Evolutionary conservation across 2,329 filamentous ascomycete species (phyloP).

Genomic region (Podosphaera aphanis): DNA sequence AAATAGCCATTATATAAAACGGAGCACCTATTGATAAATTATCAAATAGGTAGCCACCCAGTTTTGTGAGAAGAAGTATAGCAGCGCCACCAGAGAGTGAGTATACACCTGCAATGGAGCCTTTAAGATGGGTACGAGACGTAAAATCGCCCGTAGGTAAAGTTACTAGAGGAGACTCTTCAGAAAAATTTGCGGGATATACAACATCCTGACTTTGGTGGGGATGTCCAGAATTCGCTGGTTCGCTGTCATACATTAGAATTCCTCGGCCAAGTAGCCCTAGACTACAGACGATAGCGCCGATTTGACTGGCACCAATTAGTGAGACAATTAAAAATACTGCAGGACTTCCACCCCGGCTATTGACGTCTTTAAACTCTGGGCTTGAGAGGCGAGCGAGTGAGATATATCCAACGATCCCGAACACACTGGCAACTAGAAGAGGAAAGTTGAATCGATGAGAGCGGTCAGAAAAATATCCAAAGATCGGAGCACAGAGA

Average conservation of each 20-base stretch:
- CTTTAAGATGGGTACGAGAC: conserved; percentile 38
- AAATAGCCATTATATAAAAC: conserved; percentile 82
- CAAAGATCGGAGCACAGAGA: conserved; percentile 66
- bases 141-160: conserved; percentile 7
- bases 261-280: conserved; percentile 67
- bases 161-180: conserved; percentile 11
- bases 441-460: conserved; percentile 49
- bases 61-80: conserved; percentile 75
- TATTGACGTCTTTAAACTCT: conserved; percentile 39
- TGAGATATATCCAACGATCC: conserved; percentile 52
- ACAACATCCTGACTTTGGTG: conserved; percentile 4
- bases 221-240: conserved; percentile 13
- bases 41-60: conserved; percentile 76
- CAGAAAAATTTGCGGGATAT: background rate
- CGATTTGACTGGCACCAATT: conserved; percentile 83
- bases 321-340: conserved; percentile 60
- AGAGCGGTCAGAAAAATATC: conserved; percentile 53
- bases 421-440: conserved; percentile 44
- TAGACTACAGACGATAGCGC: conserved; percentile 87
- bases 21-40: conserved; percentile 48
- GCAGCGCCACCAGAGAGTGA: conserved; percentile 74
- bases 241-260: conserved; percentile 23
- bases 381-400: conserved; percentile 62
- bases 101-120: conserved; percentile 85
- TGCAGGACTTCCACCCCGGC: conserved; percentile 39